These are phyloP conservation scores for Tuber magnatum DNA, from an alignment of 495 filamentous ascomycete genomes.

Conservation along the genomic window DNA sequence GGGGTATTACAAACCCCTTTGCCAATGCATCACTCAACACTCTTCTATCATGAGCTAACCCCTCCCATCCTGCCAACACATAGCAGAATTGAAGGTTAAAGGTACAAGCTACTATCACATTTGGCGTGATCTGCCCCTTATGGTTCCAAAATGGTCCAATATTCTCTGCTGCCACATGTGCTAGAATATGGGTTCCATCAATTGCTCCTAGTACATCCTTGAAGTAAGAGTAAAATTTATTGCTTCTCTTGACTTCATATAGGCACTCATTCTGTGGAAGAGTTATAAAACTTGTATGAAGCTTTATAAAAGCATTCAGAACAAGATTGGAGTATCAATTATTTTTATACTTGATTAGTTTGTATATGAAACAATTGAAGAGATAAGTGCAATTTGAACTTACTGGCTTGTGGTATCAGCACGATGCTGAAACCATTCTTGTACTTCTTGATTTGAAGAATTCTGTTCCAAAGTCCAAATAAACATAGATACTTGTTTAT, in stretches of 20 bases:
- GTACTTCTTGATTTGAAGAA: not conserved
- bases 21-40: constrained; percentile 7
- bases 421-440: not conserved
- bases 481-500: not conserved
- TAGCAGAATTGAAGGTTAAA: constrained; percentile 18
- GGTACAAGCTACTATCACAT: constrained; percentile 14
- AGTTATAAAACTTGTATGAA: too few species aligned
- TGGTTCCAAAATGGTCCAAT: too few species aligned
- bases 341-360: not conserved
- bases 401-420: not conserved
- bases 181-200: constrained; percentile 28
- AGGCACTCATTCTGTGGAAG: too few species aligned
- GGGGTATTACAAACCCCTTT: not conserved
- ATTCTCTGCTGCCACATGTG: not conserved
- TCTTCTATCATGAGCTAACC: constrained; percentile 14
- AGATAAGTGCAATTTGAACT: not conserved
- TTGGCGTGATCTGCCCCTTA: constrained; percentile 1
- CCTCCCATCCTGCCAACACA: constrained; percentile 18
- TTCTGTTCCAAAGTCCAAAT: not conserved
- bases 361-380: not conserved
- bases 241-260: not conserved
- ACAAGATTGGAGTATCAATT: not conserved
- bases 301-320: not conserved
- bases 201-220: constrained; percentile 20
- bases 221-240: constrained; percentile 23